A percentile compares a stretch with the other conserved stretches of the same genome.
Conservation (phyloP, 192 early-diverging fungal genomes). For the Piromyces sp. region DNA sequence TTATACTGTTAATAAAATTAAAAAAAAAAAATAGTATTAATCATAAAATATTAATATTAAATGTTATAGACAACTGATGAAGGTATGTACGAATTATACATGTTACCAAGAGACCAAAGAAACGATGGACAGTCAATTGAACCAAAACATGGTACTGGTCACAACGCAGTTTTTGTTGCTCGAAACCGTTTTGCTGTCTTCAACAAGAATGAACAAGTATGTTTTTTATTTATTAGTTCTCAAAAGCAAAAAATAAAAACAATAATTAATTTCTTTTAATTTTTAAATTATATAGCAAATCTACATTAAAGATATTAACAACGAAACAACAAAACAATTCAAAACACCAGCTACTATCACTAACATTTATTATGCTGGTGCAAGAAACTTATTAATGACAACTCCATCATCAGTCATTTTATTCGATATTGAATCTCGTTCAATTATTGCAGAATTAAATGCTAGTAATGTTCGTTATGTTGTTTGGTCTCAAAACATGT, state of each 20-base stretch:
- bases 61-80: constrained; percentile 49
- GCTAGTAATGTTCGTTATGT: constrained; percentile 83
- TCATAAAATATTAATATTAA: too few relatives aligned
- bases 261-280: background rate
- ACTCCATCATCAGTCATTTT: constrained; percentile 76
- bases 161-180: constrained; percentile 78
- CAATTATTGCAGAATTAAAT: constrained; percentile 54
- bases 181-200: constrained; percentile 95
- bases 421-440: constrained; percentile 75
- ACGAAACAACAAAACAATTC: constrained; percentile 78
- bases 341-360: constrained; percentile 56
- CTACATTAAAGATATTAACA: constrained; percentile 69
- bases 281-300: constrained; percentile 47
- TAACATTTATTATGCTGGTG: constrained; percentile 78
- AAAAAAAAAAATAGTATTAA: too few relatives aligned
- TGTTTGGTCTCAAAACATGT: constrained; percentile 80
- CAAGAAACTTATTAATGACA: constrained; percentile 59
- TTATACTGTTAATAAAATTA: too few relatives aligned
- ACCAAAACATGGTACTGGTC: constrained; percentile 59
- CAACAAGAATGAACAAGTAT: constrained; percentile 58
- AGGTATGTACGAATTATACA: constrained; percentile 80
- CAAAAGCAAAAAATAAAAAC: background rate
- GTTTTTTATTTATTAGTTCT: background rate
- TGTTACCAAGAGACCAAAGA: constrained; percentile 52
- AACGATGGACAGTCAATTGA: constrained; percentile 39